Evolutionary conservation across 805 yeast genomes (phyloP).

Genomic region (Priceomyces castillae): DNA sequence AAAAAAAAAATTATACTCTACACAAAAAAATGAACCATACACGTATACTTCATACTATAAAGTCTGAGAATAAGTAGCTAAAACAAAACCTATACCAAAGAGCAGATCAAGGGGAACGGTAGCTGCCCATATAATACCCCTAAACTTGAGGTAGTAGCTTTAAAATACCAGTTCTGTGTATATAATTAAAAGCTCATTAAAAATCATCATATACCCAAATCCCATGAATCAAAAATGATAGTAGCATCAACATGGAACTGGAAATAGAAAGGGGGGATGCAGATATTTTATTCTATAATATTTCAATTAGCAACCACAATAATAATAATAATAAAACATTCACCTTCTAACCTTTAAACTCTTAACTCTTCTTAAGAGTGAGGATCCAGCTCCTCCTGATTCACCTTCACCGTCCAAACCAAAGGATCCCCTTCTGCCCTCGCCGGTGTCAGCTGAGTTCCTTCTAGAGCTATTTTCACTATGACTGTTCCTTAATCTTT

Average conservation of each 20-base stretch:
- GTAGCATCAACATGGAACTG: background rate
- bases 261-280: background rate
- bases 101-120: background rate
- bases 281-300: background rate
- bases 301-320: background rate
- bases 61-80: constrained; percentile 1
- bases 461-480: constrained; percentile 32
- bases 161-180: background rate
- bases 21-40: constrained; percentile 3
- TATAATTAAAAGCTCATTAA: constrained; percentile 2
- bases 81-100: background rate
- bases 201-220: background rate
- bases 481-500: constrained; percentile 49
- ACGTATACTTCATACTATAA: constrained; percentile 1
- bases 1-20: background rate
- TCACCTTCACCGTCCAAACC: constrained; percentile 13
- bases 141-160: background rate
- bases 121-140: background rate
- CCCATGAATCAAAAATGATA: background rate
- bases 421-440: constrained; percentile 10
- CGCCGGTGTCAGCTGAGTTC: constrained; percentile 17
- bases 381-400: constrained; percentile 37
- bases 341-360: constrained; percentile 77
- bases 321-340: constrained; percentile 12
- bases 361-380: constrained; percentile 79